Conservation (phyloP, 345 rosid species). For the Hibiscus tridactylites region DNA sequence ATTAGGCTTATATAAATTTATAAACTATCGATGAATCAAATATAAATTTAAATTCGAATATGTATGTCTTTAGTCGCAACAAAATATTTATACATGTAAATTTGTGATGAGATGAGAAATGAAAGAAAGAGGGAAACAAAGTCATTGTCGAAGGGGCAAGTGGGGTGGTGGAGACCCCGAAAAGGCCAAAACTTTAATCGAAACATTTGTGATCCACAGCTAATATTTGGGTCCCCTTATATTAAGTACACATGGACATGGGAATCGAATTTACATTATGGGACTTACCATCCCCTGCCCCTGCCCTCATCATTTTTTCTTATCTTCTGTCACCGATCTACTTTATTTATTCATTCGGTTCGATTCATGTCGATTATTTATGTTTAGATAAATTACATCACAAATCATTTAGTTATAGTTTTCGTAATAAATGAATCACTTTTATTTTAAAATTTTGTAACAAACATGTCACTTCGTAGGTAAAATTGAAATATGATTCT, state of each 20-base stretch:
- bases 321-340: not conserved
- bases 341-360: not conserved
- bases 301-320: not conserved
- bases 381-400: not conserved
- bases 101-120: too few relatives aligned
- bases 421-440: too few relatives aligned
- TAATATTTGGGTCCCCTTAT: slow-evolving; percentile 22
- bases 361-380: not conserved
- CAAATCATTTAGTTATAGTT: too few relatives aligned
- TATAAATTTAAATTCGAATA: too few relatives aligned
- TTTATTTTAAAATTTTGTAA: too few relatives aligned
- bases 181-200: slow-evolving; percentile 3
- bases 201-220: slow-evolving; percentile 30
- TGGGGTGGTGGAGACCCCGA: not conserved
- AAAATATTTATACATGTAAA: too few relatives aligned
- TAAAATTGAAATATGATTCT: too few relatives aligned
- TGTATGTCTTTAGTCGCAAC: too few relatives aligned
- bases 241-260: not conserved
- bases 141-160: not conserved
- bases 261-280: not conserved
- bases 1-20: too few relatives aligned
- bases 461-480: too few relatives aligned
- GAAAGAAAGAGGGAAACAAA: too few relatives aligned
- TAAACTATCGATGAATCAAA: too few relatives aligned
- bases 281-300: not conserved